phyloP scores from a whole-genome alignment of 2,329 filamentous ascomycete species.

The Cylindrodendrum hubeiense region DNA sequence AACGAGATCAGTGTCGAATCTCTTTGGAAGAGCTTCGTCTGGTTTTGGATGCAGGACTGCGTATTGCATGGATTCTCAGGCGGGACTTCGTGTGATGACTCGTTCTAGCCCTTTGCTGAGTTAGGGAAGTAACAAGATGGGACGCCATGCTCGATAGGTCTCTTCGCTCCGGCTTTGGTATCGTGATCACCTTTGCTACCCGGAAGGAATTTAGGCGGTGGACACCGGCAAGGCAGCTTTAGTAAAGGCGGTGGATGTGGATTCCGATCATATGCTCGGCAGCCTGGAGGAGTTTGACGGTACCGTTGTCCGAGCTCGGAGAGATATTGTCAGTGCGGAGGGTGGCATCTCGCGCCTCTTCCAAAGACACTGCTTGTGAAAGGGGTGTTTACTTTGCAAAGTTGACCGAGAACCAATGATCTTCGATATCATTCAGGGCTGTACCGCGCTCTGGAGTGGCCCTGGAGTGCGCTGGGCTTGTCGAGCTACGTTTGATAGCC shows the following conservation, averaged over 20 bases:
- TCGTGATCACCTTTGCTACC: constrained; percentile 40
- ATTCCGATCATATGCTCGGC: constrained; percentile 22
- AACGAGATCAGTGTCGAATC: constrained; percentile 19
- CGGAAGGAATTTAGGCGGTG: constrained; percentile 36
- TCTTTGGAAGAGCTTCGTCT: constrained; percentile 38
- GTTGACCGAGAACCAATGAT: constrained; percentile 25
- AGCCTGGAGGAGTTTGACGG: constrained; percentile 29
- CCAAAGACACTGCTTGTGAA: constrained; percentile 22
- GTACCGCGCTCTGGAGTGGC: constrained; percentile 28
- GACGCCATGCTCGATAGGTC: constrained; percentile 39
- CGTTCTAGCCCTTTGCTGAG: constrained; percentile 45
- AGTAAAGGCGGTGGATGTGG: constrained; percentile 28
- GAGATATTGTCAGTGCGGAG: constrained; percentile 35
- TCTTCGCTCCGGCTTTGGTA: constrained; percentile 39
- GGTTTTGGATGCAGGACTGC: constrained; percentile 35
- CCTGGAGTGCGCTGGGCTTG: constrained; percentile 31
- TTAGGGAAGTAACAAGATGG: constrained; percentile 42
- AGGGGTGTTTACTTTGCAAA: constrained; percentile 26
- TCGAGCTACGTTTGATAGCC: constrained; percentile 33
- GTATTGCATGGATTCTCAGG: constrained; percentile 33
- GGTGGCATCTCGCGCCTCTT: constrained; percentile 30
- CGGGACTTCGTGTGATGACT: constrained; percentile 37
- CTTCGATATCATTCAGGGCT: constrained; percentile 27
- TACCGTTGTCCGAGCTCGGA: constrained; percentile 36
- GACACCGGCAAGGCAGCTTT: constrained; percentile 30